Conservation (phyloP, 805 yeast species). For the Starmerella kuoi region DNA sequence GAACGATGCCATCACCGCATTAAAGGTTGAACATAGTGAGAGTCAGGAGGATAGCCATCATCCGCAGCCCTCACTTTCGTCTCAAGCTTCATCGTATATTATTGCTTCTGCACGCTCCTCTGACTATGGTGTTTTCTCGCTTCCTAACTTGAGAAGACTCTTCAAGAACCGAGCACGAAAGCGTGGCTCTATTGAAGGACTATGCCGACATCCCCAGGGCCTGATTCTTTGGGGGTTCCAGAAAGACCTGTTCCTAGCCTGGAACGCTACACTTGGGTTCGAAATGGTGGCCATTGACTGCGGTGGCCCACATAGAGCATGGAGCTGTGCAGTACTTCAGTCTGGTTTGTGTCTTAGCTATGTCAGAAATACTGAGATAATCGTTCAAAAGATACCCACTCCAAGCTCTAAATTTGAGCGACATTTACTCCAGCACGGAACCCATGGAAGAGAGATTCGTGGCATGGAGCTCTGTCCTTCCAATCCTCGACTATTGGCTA, state of each 20-base stretch:
- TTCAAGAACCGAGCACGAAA: slow-evolving; percentile 49
- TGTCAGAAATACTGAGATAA: slow-evolving; percentile 28
- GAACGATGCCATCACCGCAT: slow-evolving; percentile 25
- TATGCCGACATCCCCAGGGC: slow-evolving; percentile 33
- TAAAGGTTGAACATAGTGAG: slow-evolving; percentile 5
- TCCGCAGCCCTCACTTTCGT: too few relatives aligned
- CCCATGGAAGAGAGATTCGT: slow-evolving; percentile 88
- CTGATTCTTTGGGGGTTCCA: slow-evolving; percentile 68
- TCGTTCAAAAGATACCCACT: slow-evolving; percentile 34
- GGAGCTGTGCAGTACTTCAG: slow-evolving; percentile 41
- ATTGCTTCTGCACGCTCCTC: slow-evolving; percentile 24
- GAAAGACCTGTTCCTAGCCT: slow-evolving; percentile 62
- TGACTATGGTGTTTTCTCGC: slow-evolving; percentile 17
- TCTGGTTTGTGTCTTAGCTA: slow-evolving; percentile 29
- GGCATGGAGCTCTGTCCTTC: slow-evolving; percentile 46
- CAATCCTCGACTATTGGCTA: slow-evolving; percentile 37
- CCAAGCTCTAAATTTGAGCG: slow-evolving; percentile 12
- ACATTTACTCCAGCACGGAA: slow-evolving; percentile 41
- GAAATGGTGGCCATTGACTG: slow-evolving; percentile 63
- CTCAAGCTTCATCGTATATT: slow-evolving; percentile 5
- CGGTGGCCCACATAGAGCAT: slow-evolving; percentile 85
- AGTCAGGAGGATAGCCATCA: too few relatives aligned
- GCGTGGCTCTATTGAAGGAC: slow-evolving; percentile 69
- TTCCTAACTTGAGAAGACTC: slow-evolving; percentile 6
- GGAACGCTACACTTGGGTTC: slow-evolving; percentile 66